Evolutionary conservation across 805 yeast genomes (phyloP).

Genomic region (Saccharomycopsis capsularis): DNA sequence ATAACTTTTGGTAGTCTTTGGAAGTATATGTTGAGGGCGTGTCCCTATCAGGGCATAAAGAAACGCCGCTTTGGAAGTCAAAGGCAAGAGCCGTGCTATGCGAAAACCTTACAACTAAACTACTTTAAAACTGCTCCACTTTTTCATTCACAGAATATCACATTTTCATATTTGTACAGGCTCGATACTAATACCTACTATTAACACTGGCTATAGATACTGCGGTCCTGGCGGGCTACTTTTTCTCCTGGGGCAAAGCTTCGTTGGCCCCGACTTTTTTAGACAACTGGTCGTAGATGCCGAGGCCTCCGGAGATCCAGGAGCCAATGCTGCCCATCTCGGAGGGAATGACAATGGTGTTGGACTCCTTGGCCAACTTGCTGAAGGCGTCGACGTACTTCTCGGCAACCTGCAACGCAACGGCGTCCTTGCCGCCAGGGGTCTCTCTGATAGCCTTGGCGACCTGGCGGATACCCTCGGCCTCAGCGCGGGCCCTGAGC

Average conservation of each 20-base stretch:
- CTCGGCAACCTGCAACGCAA: conserved; percentile 72
- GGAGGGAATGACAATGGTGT: conserved; percentile 71
- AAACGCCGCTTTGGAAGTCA: too few species aligned
- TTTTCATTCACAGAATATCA: too few species aligned
- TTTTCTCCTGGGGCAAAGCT: conserved; percentile 4
- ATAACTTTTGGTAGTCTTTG: too few species aligned
- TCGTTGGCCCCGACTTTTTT: background rate
- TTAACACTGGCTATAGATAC: background rate
- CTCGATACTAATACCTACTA: too few species aligned
- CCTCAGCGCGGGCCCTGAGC: conserved; percentile 63
- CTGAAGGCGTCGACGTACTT: conserved; percentile 78
- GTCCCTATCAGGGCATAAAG: too few species aligned
- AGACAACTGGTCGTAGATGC: conserved; percentile 54
- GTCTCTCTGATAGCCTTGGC: conserved; percentile 63
- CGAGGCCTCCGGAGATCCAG: conserved; percentile 70
- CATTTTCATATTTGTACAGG: too few species aligned
- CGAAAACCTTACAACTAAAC: too few species aligned
- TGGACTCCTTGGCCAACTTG: conserved; percentile 74
- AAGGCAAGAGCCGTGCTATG: too few species aligned
- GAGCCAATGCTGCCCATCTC: conserved; percentile 67
- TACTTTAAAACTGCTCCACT: too few species aligned
- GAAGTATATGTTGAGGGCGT: too few species aligned
- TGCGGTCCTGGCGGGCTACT: conserved; percentile 9
- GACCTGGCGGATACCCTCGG: conserved; percentile 57
- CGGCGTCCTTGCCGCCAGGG: conserved; percentile 70